Base-by-base conservation (phyloP, 2,329 filamentous ascomycete species). In the Aspergillus pseudoterreus region DNA sequence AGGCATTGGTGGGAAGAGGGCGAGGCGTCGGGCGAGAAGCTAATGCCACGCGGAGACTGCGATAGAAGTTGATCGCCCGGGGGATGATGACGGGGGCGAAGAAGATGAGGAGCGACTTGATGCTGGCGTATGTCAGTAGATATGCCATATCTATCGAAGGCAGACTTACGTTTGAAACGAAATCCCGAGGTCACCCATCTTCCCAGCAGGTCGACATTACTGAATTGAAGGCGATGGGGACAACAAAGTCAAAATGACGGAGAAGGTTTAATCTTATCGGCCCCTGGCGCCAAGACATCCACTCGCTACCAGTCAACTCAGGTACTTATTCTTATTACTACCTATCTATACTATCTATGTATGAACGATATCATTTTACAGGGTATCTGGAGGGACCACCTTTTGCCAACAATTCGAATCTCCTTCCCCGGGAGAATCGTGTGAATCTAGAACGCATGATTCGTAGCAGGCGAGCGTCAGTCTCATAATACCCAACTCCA, bases 61-160 rank as follows among this genome's bases (percentile, higher is more conserved):
- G 71, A 48, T 72, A 71, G 54, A 68, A 66, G 42, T 63, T 68
- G 51, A 74, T 65, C 15, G 66, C 52, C 11, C 69, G 68, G 27
- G 72, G 73, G 33, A 76, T 57, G 36, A 75, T 51, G 45, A 75
- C 60, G 6, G 73, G 73, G 10, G 64, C 73, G 49, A 75, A 69
- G 60, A 75, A 74, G 54, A 76, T 67, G 48, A 70, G 55, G 54
- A 76, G 62, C 17, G 70, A 71, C 57, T 74, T 73, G 63, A 73
- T 59, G 50, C 73, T 76, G 54, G 12, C 6, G 15, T n/a, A 8
- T 6, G 35, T n/a, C 5, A 38, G 14, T 17, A 15, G n/a, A 9
- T 38, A 15, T 5, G 14, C 35, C 6, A 9, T 38, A 4, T 38
- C 11, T 15, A 17, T n/a, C 12, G 32, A 42, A 27, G n/a, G 21